Evolutionary conservation across 192 early-diverging fungal genomes (phyloP), one percentile per base, ranked within the genome.

Genomic region (Lobulomyces angularis): DNA sequence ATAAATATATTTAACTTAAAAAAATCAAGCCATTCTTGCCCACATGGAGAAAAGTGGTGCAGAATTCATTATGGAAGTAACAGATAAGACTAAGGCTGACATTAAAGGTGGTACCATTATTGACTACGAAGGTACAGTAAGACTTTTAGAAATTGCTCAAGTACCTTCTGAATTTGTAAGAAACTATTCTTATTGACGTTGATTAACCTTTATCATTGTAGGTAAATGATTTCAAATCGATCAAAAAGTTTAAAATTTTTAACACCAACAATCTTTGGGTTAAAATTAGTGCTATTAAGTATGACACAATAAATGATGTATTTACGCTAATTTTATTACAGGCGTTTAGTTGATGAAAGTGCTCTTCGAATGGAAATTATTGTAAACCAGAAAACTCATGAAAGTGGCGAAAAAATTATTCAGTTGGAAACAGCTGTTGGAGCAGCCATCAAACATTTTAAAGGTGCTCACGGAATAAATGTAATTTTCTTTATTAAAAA

Each of bases 161-260:
- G 95, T 98, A n/a, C 90, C 95, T 20, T 60, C 78, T 42, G 89
- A 89, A 43, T 85, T 94, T 50, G 83, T 53, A 27, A 16, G 41
- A 48, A 25, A 27, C 6, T 12, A 24, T 16, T 32, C 12, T 11
- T 12, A 19, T 12, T 16, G 12, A 19, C 38, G 12, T 32, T 16
- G 31, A 32, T 32, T 12, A 12, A 16, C 16, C 12, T 12, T 12
- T 12, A 32, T 32, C 31, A 37, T 20, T 11, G 5, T 24, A 58
- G 56, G 35, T 91, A 11, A 90, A 98, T 55, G 95, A 98, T 53
- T 98, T 98, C 59, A 98, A 98, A 66, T 84, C 81, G 35, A 77
- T 98, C 67, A 98, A 96, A 62, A 98, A 98, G 67, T 98, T 98
- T 79, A 88, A 93, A 79, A 94, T 97, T 58, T 96, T 96, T 70